Base-by-base conservation (phyloP, 306 rosid genomes). In the Medicago ruthenica region DNA sequence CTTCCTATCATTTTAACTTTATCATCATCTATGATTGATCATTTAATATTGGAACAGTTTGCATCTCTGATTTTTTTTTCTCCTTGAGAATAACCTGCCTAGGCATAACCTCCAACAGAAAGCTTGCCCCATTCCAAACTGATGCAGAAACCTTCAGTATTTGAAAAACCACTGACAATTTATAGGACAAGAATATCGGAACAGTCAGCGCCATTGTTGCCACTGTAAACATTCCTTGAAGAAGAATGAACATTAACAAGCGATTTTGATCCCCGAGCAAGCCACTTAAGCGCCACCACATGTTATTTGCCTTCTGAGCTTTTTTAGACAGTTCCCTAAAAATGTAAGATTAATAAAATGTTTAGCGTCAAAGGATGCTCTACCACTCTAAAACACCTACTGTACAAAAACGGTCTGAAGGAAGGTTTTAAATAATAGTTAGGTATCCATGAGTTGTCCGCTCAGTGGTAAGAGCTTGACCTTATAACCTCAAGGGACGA, bases 241-340 rank as follows among this genome's bases (percentile, higher is more conserved):
- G 79, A 50, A 92, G 13, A 36, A 84, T 88, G 92, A 69, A 95
- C 97, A 92, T 92, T 12, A 90, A 57, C 83, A 90, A 0, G 24
- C 99, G 97, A 77, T 95, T 95, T 70, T 90, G 97, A 76, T 95
- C 97, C 11, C 99, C 99, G 4, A 95, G 91, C 87, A 95, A 18
- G 77, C 97, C 96, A 34, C 99, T 95, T 72, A 89, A 69, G 55
- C 87, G 93, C 99, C 99, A 92, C 99, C 97, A 95, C 36, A 83
- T 0, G 14, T 90, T 95, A 85, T 95, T 95, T 41, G 99, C 97
- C 83, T 89, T 95, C 84, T 89, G 92, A 12, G 99, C 97, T 76
- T 93, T 95, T 39, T 92, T 90, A 0, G 97, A 92, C 48, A 95
- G 96, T 82, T 89, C 99, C 84, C 99, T 95, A 40, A 50, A 74